Conservation (phyloP, 2,329 filamentous ascomycete genomes). For the Massarina eburnea region DNA sequence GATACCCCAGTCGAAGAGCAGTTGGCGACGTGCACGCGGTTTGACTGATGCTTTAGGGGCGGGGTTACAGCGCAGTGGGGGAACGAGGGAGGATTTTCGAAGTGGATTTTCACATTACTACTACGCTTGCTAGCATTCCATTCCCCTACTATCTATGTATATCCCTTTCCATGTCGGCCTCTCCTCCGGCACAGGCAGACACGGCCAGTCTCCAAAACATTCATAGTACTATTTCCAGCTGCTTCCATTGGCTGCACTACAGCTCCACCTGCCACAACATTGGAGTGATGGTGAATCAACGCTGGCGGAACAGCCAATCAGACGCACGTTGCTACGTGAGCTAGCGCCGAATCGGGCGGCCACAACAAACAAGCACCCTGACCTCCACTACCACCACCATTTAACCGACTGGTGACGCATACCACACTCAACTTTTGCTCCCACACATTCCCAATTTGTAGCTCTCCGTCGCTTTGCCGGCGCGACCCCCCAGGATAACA, state of each 20-base stretch:
- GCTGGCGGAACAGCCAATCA: slow-evolving; percentile 23
- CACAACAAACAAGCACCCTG: slow-evolving; percentile 34
- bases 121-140: slow-evolving; percentile 18
- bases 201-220: slow-evolving; percentile 7
- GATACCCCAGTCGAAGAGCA: slow-evolving; percentile 40
- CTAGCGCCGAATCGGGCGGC: slow-evolving; percentile 18
- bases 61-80: slow-evolving; percentile 10
- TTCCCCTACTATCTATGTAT: slow-evolving; percentile 19
- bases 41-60: slow-evolving; percentile 1
- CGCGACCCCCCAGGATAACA: slow-evolving; percentile 14
- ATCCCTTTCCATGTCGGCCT: slow-evolving; percentile 12
- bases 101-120: slow-evolving; percentile 14
- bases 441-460: not conserved
- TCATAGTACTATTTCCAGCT: not conserved
- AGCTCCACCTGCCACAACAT: too few relatives aligned
- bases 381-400: slow-evolving; percentile 21
- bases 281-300: too few relatives aligned
- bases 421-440: not conserved
- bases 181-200: slow-evolving; percentile 14
- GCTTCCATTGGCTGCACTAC: too few relatives aligned
- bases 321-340: slow-evolving; percentile 18
- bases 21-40: slow-evolving; percentile 17
- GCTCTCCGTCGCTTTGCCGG: slow-evolving; percentile 2
- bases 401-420: slow-evolving; percentile 6
- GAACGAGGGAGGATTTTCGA: slow-evolving; percentile 15